These are phyloP conservation scores for Comarum palustre DNA, from an alignment of 306 rosid genomes.

Conservation along the genomic window DNA sequence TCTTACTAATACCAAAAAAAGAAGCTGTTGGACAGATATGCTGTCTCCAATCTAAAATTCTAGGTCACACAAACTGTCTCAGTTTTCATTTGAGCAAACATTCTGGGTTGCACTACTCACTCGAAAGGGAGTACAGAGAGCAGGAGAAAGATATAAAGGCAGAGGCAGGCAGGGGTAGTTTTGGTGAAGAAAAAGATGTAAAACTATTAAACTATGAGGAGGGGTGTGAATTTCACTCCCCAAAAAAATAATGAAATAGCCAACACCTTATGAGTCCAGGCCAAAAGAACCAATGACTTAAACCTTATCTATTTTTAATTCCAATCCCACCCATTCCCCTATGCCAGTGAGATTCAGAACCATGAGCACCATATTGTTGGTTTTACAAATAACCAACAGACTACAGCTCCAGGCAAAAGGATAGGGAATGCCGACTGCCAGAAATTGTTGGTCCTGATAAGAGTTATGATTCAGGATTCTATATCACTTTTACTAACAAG, in stretches of 20 bases:
- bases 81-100: neutral
- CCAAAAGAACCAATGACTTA: neutral
- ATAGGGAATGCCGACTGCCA: neutral
- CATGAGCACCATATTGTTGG: neutral
- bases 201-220: neutral
- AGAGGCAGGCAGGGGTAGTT: too few relatives aligned
- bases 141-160: too few relatives aligned
- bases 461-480: neutral
- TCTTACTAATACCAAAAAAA: neutral
- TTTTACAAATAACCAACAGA: neutral
- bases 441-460: neutral
- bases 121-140: neutral
- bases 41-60: slow-evolving; percentile 1
- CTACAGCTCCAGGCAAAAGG: neutral
- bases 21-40: neutral
- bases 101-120: neutral
- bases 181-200: too few relatives aligned
- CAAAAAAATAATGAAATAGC: neutral
- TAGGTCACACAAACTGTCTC: neutral
- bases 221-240: neutral
- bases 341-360: neutral
- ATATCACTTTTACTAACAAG: neutral
- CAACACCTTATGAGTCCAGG: neutral
- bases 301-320: neutral
- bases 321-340: neutral